These are phyloP conservation scores for Nematocida displodere DNA, from an alignment of 371 early-diverging fungal species.

Conservation along the genomic window DNA sequence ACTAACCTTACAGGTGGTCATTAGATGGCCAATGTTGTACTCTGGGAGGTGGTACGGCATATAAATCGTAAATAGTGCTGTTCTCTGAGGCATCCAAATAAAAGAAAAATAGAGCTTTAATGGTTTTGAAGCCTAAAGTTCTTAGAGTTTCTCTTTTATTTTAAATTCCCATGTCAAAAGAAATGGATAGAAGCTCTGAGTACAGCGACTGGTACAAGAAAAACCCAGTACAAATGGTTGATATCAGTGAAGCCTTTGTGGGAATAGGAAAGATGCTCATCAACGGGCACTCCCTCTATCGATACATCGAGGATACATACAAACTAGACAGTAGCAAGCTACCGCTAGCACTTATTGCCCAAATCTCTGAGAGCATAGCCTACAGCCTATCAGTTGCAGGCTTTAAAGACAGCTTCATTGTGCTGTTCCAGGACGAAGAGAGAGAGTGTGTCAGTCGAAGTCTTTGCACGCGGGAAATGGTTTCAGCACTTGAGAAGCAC, in stretches of 20 bases:
- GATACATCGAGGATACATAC: constrained; percentile 41
- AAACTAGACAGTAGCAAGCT: constrained; percentile 10
- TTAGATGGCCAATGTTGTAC: constrained; percentile 63
- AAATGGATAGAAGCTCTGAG: constrained; percentile 8
- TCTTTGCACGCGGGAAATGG: constrained; percentile 29
- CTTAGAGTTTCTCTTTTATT: constrained; percentile 25
- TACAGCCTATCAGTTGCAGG: constrained; percentile 9
- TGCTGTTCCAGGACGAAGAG: constrained; percentile 42
- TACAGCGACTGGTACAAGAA: constrained; percentile 33
- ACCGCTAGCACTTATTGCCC: constrained; percentile 14
- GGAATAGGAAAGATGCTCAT: constrained; percentile 53
- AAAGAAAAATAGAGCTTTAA: constrained; percentile 12
- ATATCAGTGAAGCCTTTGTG: constrained; percentile 49
- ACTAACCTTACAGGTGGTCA: constrained; percentile 59
- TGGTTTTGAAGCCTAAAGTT: background rate
- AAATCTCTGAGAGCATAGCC: constrained; percentile 19
- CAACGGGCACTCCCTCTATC: constrained; percentile 43
- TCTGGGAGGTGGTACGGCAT: constrained; percentile 62
- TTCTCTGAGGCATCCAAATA: constrained; percentile 47
- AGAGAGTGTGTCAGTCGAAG: background rate
- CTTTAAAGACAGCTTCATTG: constrained; percentile 46
- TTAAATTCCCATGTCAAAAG: constrained; percentile 48
- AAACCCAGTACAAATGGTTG: constrained; percentile 25
- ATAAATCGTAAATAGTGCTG: constrained; percentile 52
- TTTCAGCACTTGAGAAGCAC: background rate